Evolutionary conservation across 805 yeast genomes (phyloP).

Genomic region (Scheffersomyces spartinae): DNA sequence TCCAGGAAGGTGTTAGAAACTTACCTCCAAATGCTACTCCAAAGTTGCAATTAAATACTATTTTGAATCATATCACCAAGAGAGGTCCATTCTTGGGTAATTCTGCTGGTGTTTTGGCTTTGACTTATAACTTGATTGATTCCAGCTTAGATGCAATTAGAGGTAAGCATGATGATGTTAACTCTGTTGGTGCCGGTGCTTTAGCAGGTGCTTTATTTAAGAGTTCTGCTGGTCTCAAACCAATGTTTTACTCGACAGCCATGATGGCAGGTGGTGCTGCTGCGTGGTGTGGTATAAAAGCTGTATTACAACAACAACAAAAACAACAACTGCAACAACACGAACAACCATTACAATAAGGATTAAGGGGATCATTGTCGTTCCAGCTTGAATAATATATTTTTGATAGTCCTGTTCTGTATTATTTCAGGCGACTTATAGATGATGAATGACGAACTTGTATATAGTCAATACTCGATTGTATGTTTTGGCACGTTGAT

Average conservation of each 20-base stretch:
- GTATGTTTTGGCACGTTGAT: too few relatives aligned
- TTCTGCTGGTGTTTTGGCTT: conserved; percentile 87
- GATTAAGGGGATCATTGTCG: too few relatives aligned
- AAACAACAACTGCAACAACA: too few relatives aligned
- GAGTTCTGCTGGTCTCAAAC: conserved; percentile 73
- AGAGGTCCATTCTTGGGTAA: conserved; percentile 96
- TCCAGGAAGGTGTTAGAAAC: conserved; percentile 73
- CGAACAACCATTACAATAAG: too few relatives aligned
- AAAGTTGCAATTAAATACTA: conserved; percentile 76
- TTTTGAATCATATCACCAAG: conserved; percentile 84
- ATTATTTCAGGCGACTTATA: too few relatives aligned
- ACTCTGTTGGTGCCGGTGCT: conserved; percentile 84
- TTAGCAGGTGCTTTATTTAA: conserved; percentile 86
- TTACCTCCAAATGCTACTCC: conserved; percentile 69
- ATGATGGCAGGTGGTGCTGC: conserved; percentile 86
- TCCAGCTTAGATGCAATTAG: conserved; percentile 68
- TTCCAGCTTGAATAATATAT: too few relatives aligned
- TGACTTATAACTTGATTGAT: conserved; percentile 78
- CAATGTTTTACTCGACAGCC: conserved; percentile 79
- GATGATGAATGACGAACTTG: too few relatives aligned
- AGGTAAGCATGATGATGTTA: conserved; percentile 79
- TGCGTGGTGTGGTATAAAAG: conserved; percentile 81
- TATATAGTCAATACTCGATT: too few relatives aligned
- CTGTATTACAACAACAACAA: too few relatives aligned
- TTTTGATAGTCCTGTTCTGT: too few relatives aligned